Evolutionary conservation across 768 basidiomycete genomes (phyloP).

Genomic region (Leccinum subtestaceum): DNA sequence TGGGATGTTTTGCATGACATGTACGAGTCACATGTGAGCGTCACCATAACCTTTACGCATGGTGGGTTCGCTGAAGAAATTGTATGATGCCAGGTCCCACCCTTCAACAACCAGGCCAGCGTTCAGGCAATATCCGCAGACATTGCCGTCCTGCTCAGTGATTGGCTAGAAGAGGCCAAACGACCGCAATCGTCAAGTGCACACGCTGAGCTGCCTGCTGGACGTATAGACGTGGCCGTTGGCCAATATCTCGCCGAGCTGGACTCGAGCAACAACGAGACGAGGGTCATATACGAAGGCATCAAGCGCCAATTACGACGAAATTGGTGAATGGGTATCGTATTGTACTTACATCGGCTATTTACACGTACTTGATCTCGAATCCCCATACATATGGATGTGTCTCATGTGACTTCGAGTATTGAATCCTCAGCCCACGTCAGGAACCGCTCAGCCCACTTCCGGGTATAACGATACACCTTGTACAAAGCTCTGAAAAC

Average conservation of each 20-base stretch:
- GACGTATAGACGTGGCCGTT: constrained; percentile 68
- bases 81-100: constrained; percentile 55
- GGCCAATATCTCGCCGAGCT: constrained; percentile 75
- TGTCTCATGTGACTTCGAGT: constrained; percentile 60
- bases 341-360: constrained; percentile 6
- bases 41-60: constrained; percentile 7
- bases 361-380: constrained; percentile 17
- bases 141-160: constrained; percentile 73
- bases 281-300: constrained; percentile 61
- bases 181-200: constrained; percentile 65
- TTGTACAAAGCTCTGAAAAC: constrained; percentile 60
- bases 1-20: constrained; percentile 86
- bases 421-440: constrained; percentile 78
- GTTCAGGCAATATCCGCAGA: constrained; percentile 80
- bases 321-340: constrained; percentile 54
- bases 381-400: constrained; percentile 7
- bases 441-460: constrained; percentile 55
- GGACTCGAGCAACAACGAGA: constrained; percentile 58
- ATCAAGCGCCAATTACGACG: constrained; percentile 69
- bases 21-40: constrained; percentile 80
- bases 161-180: constrained; percentile 79
- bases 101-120: constrained; percentile 77
- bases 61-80: constrained; percentile 1
- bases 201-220: constrained; percentile 71
- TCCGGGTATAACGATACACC: constrained; percentile 65